Percentiles rank a stretch among this genome's conserved stretches.
Conservation (phyloP, 345 rosid genomes). For the Euphorbia pulcherrima region DNA sequence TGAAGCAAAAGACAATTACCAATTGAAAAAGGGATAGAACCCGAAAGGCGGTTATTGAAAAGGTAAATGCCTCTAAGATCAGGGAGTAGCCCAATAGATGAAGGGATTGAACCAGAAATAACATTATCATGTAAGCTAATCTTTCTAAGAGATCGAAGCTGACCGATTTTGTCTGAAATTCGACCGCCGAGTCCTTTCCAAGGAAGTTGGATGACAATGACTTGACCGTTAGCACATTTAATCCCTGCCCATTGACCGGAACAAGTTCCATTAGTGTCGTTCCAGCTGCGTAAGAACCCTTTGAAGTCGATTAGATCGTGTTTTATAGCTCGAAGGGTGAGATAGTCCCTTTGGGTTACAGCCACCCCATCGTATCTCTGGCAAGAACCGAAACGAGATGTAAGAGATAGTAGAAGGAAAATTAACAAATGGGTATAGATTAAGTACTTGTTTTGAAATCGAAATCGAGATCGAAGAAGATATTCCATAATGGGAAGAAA, state of each 20-base stretch:
- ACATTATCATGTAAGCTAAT: conserved; percentile 81
- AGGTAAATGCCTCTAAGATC: conserved; percentile 76
- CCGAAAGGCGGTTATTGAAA: conserved; percentile 84
- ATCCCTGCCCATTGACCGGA: conserved; percentile 88
- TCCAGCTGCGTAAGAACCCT: conserved; percentile 74
- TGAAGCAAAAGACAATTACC: conserved; percentile 26
- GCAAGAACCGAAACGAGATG: conserved; percentile 39
- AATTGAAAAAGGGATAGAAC: conserved; percentile 40
- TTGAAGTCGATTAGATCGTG: conserved; percentile 59
- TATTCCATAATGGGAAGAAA: conserved; percentile 33
- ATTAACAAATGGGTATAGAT: conserved; percentile 23
- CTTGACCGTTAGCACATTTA: conserved; percentile 81
- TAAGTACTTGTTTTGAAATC: neutral
- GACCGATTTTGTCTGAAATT: conserved; percentile 78
- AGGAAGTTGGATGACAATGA: conserved; percentile 82
- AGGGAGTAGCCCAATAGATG: conserved; percentile 68
- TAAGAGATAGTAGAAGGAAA: conserved; percentile 25
- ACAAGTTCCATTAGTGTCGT: conserved; percentile 55
- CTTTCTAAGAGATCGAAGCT: conserved; percentile 62
- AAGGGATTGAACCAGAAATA: conserved; percentile 61
- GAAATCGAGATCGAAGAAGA: conserved; percentile 8
- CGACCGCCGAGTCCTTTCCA: conserved; percentile 81
- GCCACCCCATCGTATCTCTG: conserved; percentile 58
- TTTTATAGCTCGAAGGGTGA: conserved; percentile 65
- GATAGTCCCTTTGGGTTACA: conserved; percentile 63